Evolutionary conservation across 2,329 filamentous ascomycete genomes (phyloP).

Genomic region (Orbilia ellipsospora): DNA sequence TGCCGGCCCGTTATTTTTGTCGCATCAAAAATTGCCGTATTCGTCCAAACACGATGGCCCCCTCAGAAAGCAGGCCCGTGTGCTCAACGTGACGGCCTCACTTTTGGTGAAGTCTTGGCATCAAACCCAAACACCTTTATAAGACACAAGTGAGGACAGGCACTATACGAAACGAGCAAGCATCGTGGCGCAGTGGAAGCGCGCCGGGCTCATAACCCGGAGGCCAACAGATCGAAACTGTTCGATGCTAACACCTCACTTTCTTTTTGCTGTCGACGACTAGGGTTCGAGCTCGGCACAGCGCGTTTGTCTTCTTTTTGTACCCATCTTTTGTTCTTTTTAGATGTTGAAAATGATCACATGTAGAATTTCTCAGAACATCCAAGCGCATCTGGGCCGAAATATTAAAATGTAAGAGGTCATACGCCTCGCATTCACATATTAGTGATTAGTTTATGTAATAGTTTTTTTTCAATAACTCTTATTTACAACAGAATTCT

Average conservation of each 20-base stretch:
- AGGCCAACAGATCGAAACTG: constrained; percentile 56
- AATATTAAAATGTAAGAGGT: background rate
- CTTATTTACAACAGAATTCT: background rate
- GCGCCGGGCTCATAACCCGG: constrained; percentile 55
- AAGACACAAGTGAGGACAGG: background rate
- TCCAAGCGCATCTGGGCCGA: too few relatives aligned
- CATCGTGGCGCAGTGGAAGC: constrained; percentile 56
- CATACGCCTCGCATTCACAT: background rate
- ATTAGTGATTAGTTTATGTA: too few relatives aligned
- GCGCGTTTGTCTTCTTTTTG: constrained; percentile 33
- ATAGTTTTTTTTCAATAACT: background rate
- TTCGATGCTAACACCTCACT: constrained; percentile 46
- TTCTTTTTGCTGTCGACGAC: constrained; percentile 35
- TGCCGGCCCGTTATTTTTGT: constrained; percentile 8
- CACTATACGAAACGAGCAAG: background rate
- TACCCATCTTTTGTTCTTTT: background rate
- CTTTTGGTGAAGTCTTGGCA: constrained; percentile 29
- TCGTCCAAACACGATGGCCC: constrained; percentile 19
- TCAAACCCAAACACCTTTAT: constrained; percentile 1
- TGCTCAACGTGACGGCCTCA: constrained; percentile 15
- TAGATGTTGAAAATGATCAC: background rate
- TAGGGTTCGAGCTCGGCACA: constrained; percentile 30
- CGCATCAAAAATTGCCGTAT: constrained; percentile 18
- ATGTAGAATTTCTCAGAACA: background rate
- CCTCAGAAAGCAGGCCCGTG: constrained; percentile 1